A percentile compares a stretch with the other conserved stretches of the same genome.
Evolutionary conservation across 164 flowering plant species (phyloP).

Genomic region (Macadamia tetraphylla): DNA sequence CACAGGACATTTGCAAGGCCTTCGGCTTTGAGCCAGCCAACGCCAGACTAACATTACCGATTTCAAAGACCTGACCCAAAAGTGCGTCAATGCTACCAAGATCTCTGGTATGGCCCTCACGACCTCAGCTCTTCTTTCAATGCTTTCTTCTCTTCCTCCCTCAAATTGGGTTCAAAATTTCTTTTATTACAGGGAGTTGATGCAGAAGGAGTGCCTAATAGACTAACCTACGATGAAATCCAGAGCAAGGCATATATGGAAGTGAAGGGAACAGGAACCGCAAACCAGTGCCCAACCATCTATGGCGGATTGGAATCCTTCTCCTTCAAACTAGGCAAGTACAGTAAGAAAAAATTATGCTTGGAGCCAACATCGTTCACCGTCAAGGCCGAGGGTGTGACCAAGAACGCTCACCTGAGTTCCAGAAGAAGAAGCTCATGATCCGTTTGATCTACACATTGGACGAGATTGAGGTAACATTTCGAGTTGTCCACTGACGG

Average conservation of each 20-base stretch:
- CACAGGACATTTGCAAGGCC: conserved; percentile 50
- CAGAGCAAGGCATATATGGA: conserved; percentile 98
- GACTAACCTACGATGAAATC: conserved; percentile 89
- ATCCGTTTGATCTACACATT: conserved; percentile 78
- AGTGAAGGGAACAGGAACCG: conserved; percentile 94
- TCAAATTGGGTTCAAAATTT: too few relatives aligned
- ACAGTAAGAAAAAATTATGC: conserved; percentile 84
- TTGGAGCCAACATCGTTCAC: conserved; percentile 95
- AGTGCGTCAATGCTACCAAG: conserved; percentile 71
- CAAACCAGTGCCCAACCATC: conserved; percentile 95
- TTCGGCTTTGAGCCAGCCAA: conserved; percentile 48
- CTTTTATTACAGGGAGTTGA: conserved; percentile 58
- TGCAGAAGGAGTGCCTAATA: conserved; percentile 84
- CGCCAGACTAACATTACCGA: conserved; percentile 60
- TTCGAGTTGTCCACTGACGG: conserved; percentile 61
- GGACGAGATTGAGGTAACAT: conserved; percentile 72
- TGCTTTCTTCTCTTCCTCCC: conserved; percentile 1
- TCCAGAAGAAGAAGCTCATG: conserved; percentile 80
- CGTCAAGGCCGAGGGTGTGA: conserved; percentile 82
- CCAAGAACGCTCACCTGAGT: conserved; percentile 67
- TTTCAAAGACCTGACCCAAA: conserved; percentile 64
- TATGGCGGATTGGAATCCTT: conserved; percentile 69
- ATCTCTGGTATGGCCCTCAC: conserved; percentile 90
- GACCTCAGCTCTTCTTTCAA: conserved; percentile 88
- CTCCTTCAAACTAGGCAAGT: conserved; percentile 80